These are phyloP conservation scores for Emergomyces africanus DNA, from an alignment of 2,329 filamentous ascomycete genomes.

Conservation along the genomic window DNA sequence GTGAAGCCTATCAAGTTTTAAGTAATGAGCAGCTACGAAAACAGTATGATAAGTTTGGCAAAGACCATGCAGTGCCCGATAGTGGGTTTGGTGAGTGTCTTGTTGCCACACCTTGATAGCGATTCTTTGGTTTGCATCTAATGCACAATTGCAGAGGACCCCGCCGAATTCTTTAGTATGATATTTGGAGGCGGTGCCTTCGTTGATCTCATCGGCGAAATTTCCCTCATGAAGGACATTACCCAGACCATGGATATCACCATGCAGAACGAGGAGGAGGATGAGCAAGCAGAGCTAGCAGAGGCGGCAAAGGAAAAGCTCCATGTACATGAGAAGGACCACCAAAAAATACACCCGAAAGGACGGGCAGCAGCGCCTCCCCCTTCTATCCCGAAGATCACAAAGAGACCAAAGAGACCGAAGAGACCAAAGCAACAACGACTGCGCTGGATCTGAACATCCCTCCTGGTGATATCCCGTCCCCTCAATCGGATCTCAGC, in stretches of 20 bases:
- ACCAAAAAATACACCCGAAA: conserved; percentile 11
- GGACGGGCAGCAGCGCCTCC: conserved; percentile 15
- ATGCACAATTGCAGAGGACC: conserved; percentile 49
- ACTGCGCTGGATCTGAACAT: conserved; percentile 10
- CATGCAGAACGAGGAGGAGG: conserved; percentile 65
- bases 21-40: conserved; percentile 76
- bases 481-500: conserved; percentile 11
- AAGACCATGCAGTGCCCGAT: conserved; percentile 81
- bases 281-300: conserved; percentile 43
- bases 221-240: conserved; percentile 95
- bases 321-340: conserved; percentile 23
- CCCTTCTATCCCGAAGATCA: conserved; percentile 5
- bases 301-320: conserved; percentile 39
- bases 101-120: neutral
- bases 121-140: neutral
- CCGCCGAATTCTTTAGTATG: conserved; percentile 93
- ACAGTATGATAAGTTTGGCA: conserved; percentile 94
- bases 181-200: conserved; percentile 98
- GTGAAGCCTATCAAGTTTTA: conserved; percentile 63
- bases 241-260: conserved; percentile 98
- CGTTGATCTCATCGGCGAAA: conserved; percentile 92
- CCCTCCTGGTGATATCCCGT: neutral
- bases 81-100: conserved; percentile 62
- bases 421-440: conserved; percentile 5
- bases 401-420: conserved; percentile 4